Conservation (phyloP, 345 rosid species). For the Melastoma malabathricum region DNA sequence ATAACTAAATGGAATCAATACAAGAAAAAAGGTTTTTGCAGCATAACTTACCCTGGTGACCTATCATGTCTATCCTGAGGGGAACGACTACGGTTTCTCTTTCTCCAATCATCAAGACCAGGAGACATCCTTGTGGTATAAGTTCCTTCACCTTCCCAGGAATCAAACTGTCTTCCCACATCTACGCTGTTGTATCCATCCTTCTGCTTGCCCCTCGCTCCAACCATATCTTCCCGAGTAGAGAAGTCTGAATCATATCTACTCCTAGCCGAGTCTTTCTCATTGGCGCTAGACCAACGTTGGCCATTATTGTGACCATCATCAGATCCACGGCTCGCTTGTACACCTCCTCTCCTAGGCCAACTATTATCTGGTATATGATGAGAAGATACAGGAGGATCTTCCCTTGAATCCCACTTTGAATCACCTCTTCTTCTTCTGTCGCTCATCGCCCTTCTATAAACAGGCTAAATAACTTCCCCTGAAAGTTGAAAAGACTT, state of each 20-base stretch:
- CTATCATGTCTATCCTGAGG: constrained; percentile 48
- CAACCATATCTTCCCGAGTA: constrained; percentile 36
- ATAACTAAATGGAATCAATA: not conserved
- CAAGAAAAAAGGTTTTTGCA: not conserved
- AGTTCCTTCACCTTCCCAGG: constrained; percentile 35
- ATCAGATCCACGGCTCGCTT: constrained; percentile 31
- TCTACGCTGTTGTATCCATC: constrained; percentile 26
- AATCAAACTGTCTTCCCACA: constrained; percentile 16
- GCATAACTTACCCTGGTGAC: constrained; percentile 32
- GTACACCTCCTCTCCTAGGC: constrained; percentile 29
- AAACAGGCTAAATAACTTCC: not conserved
- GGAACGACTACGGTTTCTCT: constrained; percentile 37
- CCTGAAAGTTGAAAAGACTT: not conserved
- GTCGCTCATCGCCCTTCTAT: constrained; percentile 40
- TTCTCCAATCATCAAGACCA: constrained; percentile 68
- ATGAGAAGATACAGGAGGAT: constrained; percentile 26
- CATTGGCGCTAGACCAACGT: constrained; percentile 34
- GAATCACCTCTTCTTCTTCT: constrained; percentile 48
- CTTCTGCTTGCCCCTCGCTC: constrained; percentile 39
- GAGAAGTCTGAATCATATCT: constrained; percentile 21
- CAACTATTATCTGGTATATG: constrained; percentile 18
- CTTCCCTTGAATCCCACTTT: constrained; percentile 77
- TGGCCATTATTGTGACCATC: constrained; percentile 27
- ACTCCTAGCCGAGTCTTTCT: constrained; percentile 18
- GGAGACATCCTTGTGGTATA: constrained; percentile 59